These are phyloP conservation scores for Hordeum pubiflorum DNA, from an alignment of 202 grass and related monocot species.

Conservation along the genomic window DNA sequence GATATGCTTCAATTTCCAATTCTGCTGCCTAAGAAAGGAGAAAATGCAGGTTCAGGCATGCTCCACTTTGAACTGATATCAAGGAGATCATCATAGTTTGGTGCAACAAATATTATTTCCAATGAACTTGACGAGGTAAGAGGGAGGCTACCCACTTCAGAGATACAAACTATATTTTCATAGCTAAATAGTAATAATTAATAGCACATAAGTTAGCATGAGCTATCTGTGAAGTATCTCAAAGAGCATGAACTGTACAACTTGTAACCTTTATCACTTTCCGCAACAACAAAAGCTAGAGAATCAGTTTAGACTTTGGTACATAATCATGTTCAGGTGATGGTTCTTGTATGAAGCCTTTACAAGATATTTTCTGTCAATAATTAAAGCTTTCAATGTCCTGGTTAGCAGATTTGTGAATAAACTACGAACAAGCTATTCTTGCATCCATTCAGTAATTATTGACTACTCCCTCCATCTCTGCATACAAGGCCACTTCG, in stretches of 20 bases:
- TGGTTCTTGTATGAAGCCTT: neutral
- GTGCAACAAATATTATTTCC: neutral
- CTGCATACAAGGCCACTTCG: too few relatives aligned
- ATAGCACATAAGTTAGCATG: neutral
- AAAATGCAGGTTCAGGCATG: conserved; percentile 20
- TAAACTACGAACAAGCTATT: neutral
- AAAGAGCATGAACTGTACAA: neutral
- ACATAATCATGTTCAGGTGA: neutral
- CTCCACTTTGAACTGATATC: neutral
- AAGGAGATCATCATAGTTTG: neutral
- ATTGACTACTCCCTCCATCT: neutral
- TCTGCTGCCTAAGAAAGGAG: conserved; percentile 57
- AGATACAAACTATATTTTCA: neutral
- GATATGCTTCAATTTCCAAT: conserved; percentile 98
- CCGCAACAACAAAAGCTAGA: neutral
- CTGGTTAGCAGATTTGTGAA: neutral
- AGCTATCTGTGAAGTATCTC: neutral
- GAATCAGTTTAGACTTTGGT: neutral
- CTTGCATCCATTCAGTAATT: neutral
- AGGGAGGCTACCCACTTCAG: neutral
- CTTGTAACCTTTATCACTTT: neutral
- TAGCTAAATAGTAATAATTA: conserved; percentile 2
- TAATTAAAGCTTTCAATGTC: neutral
- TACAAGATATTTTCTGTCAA: neutral
- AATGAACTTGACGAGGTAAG: neutral